Conservation (phyloP, 306 rosid genomes). For the Hippophae rhamnoides region DNA sequence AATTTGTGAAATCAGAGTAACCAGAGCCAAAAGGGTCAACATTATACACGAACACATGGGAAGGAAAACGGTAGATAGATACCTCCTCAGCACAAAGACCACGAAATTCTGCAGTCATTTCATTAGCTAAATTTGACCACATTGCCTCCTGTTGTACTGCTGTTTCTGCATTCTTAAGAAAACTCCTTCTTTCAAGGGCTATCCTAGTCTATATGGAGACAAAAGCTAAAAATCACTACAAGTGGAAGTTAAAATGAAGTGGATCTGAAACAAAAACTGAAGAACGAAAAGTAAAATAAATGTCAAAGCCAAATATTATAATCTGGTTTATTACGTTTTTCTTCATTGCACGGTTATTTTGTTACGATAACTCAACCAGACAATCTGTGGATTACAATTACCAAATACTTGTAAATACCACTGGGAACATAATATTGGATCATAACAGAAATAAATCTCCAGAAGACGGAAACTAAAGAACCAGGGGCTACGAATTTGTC, state of each 20-base stretch:
- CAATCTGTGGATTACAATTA: too few species aligned
- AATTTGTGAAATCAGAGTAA: neutral
- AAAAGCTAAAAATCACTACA: constrained; percentile 18
- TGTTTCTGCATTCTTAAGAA: constrained; percentile 89
- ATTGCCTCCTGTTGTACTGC: constrained; percentile 89
- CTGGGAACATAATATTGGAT: too few species aligned
- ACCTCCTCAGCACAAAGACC: constrained; percentile 99
- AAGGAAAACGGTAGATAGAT: constrained; percentile 17
- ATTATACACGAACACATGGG: neutral
- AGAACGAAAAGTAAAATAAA: constrained; percentile 5
- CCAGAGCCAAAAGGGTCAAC: neutral
- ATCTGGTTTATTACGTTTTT: too few species aligned
- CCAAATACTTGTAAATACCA: too few species aligned
- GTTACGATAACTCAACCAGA: too few species aligned
- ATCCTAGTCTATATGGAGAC: constrained; percentile 71
- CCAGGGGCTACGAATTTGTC: too few species aligned
- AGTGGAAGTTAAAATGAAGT: constrained; percentile 10
- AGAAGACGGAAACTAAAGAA: too few species aligned
- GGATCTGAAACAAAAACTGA: constrained; percentile 10
- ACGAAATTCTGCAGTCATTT: constrained; percentile 98
- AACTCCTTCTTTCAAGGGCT: constrained; percentile 88
- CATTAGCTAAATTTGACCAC: constrained; percentile 99
- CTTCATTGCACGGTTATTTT: too few species aligned
- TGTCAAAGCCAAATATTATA: neutral
- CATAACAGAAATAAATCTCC: too few species aligned